These are phyloP conservation scores for Euptelea pleiosperma DNA, from an alignment of 164 flowering plant genomes.

Conservation along the genomic window DNA sequence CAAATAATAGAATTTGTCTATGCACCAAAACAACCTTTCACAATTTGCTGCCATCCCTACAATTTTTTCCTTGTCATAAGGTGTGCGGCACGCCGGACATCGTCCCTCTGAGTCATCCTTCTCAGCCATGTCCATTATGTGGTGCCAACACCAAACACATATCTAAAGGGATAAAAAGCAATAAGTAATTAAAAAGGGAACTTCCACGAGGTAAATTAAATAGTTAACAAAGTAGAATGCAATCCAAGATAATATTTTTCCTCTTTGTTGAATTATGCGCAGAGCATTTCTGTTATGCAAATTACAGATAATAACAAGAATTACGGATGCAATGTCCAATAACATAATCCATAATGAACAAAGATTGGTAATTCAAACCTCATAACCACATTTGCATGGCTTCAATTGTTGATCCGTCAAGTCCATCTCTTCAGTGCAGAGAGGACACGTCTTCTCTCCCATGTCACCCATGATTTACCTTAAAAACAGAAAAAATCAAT, in stretches of 20 bases:
- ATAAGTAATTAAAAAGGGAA: too few relatives aligned
- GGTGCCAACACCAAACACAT: slow-evolving; percentile 98
- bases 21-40: slow-evolving; percentile 46
- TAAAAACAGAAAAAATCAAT: neutral
- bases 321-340: too few relatives aligned
- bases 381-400: slow-evolving; percentile 97
- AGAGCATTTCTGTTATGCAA: too few relatives aligned
- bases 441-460: slow-evolving; percentile 87
- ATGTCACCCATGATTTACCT: slow-evolving; percentile 69
- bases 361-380: slow-evolving; percentile 39
- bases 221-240: too few relatives aligned
- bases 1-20: neutral
- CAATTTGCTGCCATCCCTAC: slow-evolving; percentile 67
- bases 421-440: slow-evolving; percentile 97
- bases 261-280: too few relatives aligned
- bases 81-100: slow-evolving; percentile 84
- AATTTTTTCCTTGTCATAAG: slow-evolving; percentile 85
- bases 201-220: too few relatives aligned
- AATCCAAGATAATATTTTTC: too few relatives aligned
- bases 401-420: slow-evolving; percentile 93
- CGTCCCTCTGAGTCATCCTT: slow-evolving; percentile 79
- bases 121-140: slow-evolving; percentile 94
- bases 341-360: neutral
- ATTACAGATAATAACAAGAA: too few relatives aligned
- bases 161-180: slow-evolving; percentile 45